Evolutionary conservation across 192 early-diverging fungal genomes (phyloP).

Genomic region (Coemansia sp.): DNA sequence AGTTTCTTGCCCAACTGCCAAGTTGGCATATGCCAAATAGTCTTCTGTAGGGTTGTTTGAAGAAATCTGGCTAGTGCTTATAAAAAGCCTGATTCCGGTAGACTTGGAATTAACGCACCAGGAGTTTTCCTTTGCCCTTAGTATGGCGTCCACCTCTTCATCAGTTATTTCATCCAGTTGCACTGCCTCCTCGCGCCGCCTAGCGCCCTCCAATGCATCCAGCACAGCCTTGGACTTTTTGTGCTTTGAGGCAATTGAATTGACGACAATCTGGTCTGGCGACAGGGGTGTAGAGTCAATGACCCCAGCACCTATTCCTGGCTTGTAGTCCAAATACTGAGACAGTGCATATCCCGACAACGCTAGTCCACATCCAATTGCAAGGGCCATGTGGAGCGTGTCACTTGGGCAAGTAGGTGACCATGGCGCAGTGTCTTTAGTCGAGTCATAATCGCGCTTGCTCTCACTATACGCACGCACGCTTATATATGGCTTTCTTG

Average conservation of each 20-base stretch:
- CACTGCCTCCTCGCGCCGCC: conserved; percentile 11
- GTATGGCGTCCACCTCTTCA: conserved; percentile 35
- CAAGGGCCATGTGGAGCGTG: background rate
- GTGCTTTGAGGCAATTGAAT: background rate
- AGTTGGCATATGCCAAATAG: background rate
- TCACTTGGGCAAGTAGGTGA: background rate
- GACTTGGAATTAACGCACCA: conserved; percentile 8
- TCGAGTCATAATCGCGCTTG: background rate
- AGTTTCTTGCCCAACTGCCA: background rate
- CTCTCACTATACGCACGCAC: background rate
- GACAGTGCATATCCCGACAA: background rate
- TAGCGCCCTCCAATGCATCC: conserved; percentile 6
- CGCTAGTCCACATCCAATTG: background rate
- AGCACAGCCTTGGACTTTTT: background rate
- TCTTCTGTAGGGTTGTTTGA: background rate
- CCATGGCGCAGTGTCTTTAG: background rate
- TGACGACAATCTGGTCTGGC: background rate
- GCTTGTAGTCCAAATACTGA: background rate
- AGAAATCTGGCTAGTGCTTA: background rate
- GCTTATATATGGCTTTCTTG: background rate
- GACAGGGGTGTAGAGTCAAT: background rate
- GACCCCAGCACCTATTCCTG: background rate
- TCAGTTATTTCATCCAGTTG: conserved; percentile 18
- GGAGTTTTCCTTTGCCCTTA: conserved; percentile 23
- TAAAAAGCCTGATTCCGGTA: background rate